phyloP scores from a whole-genome alignment of 768 basidiomycete genomes.

The Lepiota brunneoincarnata region DNA sequence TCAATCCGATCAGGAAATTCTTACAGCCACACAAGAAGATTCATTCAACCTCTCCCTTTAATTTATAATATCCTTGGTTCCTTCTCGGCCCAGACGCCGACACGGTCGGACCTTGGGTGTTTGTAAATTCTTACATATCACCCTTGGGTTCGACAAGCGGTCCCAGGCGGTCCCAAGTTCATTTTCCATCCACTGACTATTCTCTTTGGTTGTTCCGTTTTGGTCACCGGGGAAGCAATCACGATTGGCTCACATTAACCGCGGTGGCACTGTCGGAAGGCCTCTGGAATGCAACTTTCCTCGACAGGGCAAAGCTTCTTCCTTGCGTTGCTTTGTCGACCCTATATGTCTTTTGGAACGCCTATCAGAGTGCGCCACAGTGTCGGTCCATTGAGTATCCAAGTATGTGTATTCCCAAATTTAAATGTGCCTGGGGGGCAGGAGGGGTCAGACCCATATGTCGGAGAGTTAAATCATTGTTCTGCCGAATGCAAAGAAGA shows the following conservation, averaged over 20 bases:
- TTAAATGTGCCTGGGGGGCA: not conserved
- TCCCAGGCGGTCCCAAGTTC: not conserved
- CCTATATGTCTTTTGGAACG: not conserved
- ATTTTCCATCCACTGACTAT: not conserved
- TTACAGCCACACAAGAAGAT: not conserved
- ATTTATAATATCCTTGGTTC: not conserved
- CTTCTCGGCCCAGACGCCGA: not conserved
- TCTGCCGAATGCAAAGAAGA: not conserved
- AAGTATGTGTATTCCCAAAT: not conserved
- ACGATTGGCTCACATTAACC: conserved; percentile 6
- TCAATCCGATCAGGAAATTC: not conserved
- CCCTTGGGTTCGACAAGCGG: not conserved
- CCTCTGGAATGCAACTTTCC: not conserved
- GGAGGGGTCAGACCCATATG: not conserved
- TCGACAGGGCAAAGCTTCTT: not conserved
- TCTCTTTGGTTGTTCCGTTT: not conserved
- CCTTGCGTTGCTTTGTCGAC: not conserved
- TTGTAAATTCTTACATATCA: not conserved
- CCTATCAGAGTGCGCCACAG: not conserved
- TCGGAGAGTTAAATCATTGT: not conserved
- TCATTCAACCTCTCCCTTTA: not conserved
- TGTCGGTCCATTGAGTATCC: not conserved
- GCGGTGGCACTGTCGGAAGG: conserved; percentile 1
- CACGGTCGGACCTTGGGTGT: not conserved
- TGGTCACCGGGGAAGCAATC: not conserved